Evolutionary conservation across 179 eudicot species (phyloP), one percentile per base, ranked within the genome.

Genomic region (Spergularia azorica): DNA sequence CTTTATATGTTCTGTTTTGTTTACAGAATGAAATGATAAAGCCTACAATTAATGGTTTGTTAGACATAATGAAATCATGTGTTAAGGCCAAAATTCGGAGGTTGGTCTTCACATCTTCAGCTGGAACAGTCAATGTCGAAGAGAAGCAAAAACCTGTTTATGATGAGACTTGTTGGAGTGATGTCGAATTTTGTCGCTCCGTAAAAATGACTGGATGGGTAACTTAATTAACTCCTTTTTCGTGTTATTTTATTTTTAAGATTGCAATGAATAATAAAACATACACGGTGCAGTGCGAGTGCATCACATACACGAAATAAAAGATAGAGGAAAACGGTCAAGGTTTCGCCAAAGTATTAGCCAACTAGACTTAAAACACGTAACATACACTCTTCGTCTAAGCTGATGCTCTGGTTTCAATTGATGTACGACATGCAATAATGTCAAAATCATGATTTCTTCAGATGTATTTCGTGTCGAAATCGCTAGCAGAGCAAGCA

Each of bases 401-500:
- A 26, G n/a, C n/a, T n/a, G 32, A 26, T 26, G 32, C 32, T 26
- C 32, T 26, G 32, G 2, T 26, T 26, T 26, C 32, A 26, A 26
- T 26, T 26, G 32, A 26, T 26, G 32, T 26, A 2, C 2, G 0
- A 26, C 0, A 26, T 26, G 32, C 2, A 26, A 26, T 26, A n/a
- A n/a, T n/a, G n/a, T n/a, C n/a, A n/a, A 26, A 26, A 26, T 26
- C 2, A 26, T 26, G 32, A 26, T 26, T 26, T 26, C 32, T 63
- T 74, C 89, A 94, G 98, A 92, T 89, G 96, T 92, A 95, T 74
- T 92, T 95, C 61, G 94, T 89, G 67, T 91, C 98, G 0, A 95
- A 95, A 77, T 83, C 86, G 46, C 74, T 91, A 76, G 97, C 97
- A 36, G 98, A 95, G 77, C 84, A 89, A 77, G 97, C 88, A 52